phyloP scores from a whole-genome alignment of 306 rosid species.

The Arachis hypogaea region DNA sequence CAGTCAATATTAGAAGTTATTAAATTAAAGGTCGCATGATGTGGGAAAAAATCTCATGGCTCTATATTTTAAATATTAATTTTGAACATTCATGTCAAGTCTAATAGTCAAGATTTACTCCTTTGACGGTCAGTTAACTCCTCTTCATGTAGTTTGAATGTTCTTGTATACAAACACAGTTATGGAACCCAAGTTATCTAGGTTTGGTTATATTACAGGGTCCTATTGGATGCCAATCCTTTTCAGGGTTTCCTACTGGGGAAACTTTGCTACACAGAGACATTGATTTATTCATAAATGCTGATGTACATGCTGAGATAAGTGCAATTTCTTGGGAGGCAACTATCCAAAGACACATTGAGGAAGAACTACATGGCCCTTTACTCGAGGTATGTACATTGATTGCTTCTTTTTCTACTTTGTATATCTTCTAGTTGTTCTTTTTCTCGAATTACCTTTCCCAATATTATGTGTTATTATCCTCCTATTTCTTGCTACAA shows the following conservation, averaged over 20 bases:
- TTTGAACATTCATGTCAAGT: too few species aligned
- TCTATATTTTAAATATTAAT: too few species aligned
- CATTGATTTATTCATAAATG: conserved; percentile 65
- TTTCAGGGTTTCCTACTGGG: conserved; percentile 70
- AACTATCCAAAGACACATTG: conserved; percentile 87
- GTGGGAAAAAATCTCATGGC: too few species aligned
- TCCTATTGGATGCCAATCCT: conserved; percentile 90
- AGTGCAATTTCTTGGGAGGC: conserved; percentile 93
- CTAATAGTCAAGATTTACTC: too few species aligned
- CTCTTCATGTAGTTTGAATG: conserved; percentile 27
- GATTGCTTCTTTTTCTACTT: background rate
- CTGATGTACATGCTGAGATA: conserved; percentile 69
- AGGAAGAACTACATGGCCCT: conserved; percentile 83
- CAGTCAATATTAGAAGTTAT: too few species aligned
- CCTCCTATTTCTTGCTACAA: conserved; percentile 12
- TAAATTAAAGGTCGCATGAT: too few species aligned
- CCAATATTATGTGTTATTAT: background rate
- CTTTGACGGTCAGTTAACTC: too few species aligned
- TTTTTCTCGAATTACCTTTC: background rate
- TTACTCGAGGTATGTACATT: conserved; percentile 62
- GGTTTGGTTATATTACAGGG: conserved; percentile 70
- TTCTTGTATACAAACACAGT: conserved; percentile 27
- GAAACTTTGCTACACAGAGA: conserved; percentile 69
- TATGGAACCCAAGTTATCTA: conserved; percentile 35
- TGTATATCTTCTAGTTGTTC: background rate